Conservation (phyloP, 2,329 filamentous ascomycete genomes). For the Geoglossum cookeanum region DNA sequence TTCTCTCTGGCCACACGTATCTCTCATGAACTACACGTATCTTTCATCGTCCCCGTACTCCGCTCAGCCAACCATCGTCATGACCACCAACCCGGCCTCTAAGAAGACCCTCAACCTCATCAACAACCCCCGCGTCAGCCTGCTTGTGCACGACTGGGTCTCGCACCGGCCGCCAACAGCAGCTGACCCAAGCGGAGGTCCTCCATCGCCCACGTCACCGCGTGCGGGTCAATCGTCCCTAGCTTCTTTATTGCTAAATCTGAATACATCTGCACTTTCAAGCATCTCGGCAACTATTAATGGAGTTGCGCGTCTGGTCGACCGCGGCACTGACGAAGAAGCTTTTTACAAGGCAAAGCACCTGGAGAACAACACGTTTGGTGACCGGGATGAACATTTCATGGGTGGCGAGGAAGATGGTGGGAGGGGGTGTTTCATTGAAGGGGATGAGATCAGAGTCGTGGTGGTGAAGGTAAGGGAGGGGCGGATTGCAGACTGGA, state of each 20-base stretch:
- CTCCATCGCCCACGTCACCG: conserved; percentile 42
- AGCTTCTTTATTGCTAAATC: conserved; percentile 65
- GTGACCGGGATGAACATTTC: conserved; percentile 22
- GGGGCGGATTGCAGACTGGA: conserved; percentile 84
- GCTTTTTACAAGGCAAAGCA: conserved; percentile 66
- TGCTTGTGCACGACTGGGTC: conserved; percentile 97
- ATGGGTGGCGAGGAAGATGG: conserved; percentile 26
- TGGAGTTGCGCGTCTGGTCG: conserved; percentile 59
- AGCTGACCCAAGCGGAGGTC: conserved; percentile 15
- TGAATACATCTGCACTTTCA: conserved; percentile 75
- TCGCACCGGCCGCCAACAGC: conserved; percentile 75
- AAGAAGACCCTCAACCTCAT: conserved; percentile 68
- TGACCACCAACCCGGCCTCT: conserved; percentile 69
- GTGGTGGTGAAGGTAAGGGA: conserved; percentile 71
- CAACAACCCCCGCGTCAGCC: conserved; percentile 68
- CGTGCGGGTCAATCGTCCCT: conserved; percentile 50
- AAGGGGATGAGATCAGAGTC: conserved; percentile 67
- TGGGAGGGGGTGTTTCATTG: conserved; percentile 48
- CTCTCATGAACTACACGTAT: conserved; percentile 98
- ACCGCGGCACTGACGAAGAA: conserved; percentile 61
- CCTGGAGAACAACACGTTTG: conserved; percentile 82
- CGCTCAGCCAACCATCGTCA: conserved; percentile 66
- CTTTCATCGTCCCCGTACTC: conserved; percentile 58
- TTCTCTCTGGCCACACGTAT: conserved; percentile 71
- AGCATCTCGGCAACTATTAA: conserved; percentile 89